phyloP scores from a whole-genome alignment of 257 asterid genomes.

The Solanum sejunctum region DNA sequence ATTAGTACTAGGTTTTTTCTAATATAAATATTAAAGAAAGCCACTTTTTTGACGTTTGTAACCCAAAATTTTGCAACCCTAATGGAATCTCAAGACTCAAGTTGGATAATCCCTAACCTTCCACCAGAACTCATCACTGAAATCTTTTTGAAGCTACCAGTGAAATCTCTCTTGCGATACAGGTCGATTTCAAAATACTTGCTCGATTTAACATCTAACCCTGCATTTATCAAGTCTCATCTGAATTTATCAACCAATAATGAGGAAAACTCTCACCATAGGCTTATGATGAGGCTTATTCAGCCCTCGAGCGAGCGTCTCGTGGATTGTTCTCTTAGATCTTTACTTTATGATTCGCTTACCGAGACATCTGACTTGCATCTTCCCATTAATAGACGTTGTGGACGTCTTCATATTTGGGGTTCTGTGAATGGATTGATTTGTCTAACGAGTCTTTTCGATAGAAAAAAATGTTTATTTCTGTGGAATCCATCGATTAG shows the following conservation, averaged over 20 bases:
- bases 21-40: not conserved
- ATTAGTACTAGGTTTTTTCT: not conserved
- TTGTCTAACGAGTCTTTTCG: not conserved
- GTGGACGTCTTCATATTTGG: not conserved
- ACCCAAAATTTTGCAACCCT: no score
- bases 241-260: not conserved
- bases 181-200: no score
- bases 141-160: no score
- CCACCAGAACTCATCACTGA: not conserved
- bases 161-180: no score
- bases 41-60: not conserved
- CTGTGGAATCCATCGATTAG: not conserved
- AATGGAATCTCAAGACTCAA: not conserved
- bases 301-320: not conserved
- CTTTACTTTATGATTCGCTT: not conserved
- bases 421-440: not conserved
- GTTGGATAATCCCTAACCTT: not conserved
- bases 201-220: not conserved
- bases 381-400: not conserved
- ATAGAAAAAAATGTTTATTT: not conserved
- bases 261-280: not conserved
- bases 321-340: not conserved
- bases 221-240: constrained; percentile 20
- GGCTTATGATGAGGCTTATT: not conserved
- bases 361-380: not conserved